Evolutionary conservation across 257 asterid species (phyloP), one percentile per base, ranked within the genome.

Genomic region (Petrea volubilis): DNA sequence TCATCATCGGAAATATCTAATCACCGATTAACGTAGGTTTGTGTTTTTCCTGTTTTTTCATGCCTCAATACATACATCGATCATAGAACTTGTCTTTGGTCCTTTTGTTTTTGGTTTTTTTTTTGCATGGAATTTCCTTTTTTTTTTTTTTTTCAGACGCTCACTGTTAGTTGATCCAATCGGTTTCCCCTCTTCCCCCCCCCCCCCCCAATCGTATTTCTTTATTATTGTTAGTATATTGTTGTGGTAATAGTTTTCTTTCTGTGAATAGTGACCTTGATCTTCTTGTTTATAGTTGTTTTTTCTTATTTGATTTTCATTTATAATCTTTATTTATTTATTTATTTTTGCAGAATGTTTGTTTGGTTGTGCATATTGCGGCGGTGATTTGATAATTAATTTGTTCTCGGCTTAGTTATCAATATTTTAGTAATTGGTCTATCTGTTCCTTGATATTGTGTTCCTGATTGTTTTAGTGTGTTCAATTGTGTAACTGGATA

Each of bases 11-110:
- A 64, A 43, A 55, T 9, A 38, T 4, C 18, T 14, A 6, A n/a
- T 59, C 74, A 50, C 57, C 64, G 70, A 58, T 67, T 34, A 6
- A 68, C 29, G 13, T 14, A 57, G 68, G 56, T 74, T 46, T n/a
- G 28, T 8, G 20, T 14, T 33, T 18, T 18, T 12, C 13, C 0
- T 0, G 20, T 69, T 33, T 18, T 25, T 36, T 60, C 38, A 27
- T 10, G 6, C 65, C 41, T 38, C 52, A 47, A 68, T 38, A 25
- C 65, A 43, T 2, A 40, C 27, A 33, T 53, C 10, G 69, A 49
- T 69, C 25, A 9, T 43, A 9, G 31, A 25, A n/a, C 51, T 13
- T 6, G 2, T 20, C 20, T 12, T 47, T n/a, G n/a, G 12, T 40
- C 12, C 12, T 40, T 40, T n/a, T 2, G 34, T 18, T 41, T 51